These are phyloP conservation scores for Nicotiana tomentosiformis DNA, from an alignment of 257 asterid genomes.

Conservation along the genomic window DNA sequence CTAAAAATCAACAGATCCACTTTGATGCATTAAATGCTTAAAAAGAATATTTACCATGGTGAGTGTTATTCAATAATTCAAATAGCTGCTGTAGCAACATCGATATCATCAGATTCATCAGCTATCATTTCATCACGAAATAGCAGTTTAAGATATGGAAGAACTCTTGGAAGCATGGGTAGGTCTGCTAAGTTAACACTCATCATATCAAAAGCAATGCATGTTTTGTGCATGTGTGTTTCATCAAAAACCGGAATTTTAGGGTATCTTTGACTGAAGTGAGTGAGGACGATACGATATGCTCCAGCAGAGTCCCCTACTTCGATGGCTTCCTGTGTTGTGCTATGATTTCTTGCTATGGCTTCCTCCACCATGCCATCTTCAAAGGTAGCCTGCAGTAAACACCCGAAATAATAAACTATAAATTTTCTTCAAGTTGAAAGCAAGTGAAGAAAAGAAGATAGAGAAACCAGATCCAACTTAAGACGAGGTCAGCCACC, in stretches of 20 bases:
- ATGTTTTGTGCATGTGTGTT: conserved; percentile 63
- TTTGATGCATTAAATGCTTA: neutral
- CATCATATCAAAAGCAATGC: conserved; percentile 95
- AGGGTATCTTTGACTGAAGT: conserved; percentile 96
- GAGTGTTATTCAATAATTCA: neutral
- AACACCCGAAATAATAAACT: neutral
- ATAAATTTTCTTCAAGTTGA: neutral
- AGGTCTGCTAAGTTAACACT: conserved; percentile 83
- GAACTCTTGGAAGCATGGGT: conserved; percentile 68
- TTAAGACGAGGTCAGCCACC: neutral
- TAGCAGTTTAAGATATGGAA: conserved; percentile 71
- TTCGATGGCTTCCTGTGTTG: conserved; percentile 81
- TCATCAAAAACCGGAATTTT: conserved; percentile 86
- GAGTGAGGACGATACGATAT: conserved; percentile 78
- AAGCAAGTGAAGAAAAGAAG: neutral
- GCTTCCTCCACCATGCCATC: conserved; percentile 84
- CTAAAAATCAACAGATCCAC: neutral
- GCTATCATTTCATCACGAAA: conserved; percentile 63
- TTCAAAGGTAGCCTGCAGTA: conserved; percentile 82
- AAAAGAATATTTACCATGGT: neutral
- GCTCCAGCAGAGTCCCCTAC: conserved; percentile 75
- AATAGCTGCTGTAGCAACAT: conserved; percentile 28
- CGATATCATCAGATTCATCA: conserved; percentile 66
- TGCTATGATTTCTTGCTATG: conserved; percentile 79
- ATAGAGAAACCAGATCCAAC: neutral